These are phyloP conservation scores for Durio zibethinus DNA, from an alignment of 345 rosid genomes.

Conservation along the genomic window DNA sequence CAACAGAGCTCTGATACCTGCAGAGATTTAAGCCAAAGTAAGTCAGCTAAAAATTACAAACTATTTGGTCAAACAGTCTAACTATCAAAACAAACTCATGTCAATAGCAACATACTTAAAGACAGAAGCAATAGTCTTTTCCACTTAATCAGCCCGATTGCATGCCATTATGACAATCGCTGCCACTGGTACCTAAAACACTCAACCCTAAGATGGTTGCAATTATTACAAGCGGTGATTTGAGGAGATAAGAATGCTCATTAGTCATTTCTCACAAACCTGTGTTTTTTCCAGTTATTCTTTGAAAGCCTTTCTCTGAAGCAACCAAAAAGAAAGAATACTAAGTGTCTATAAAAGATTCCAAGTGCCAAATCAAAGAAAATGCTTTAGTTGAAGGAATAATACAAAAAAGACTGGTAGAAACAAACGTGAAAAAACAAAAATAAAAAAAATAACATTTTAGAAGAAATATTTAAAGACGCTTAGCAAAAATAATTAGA, in stretches of 20 bases:
- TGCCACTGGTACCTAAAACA: slow-evolving; percentile 65
- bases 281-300: slow-evolving; percentile 49
- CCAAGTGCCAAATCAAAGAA: slow-evolving; percentile 1
- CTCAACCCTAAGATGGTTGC: slow-evolving; percentile 24
- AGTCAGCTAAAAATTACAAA: neutral
- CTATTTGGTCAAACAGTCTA: slow-evolving; percentile 2
- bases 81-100: neutral
- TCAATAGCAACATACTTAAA: slow-evolving; percentile 47
- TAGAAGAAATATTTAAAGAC: neutral
- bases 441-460: neutral
- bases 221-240: slow-evolving; percentile 7
- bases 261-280: slow-evolving; percentile 27
- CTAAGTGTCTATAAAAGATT: slow-evolving; percentile 11
- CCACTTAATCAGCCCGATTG: slow-evolving; percentile 96
- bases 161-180: slow-evolving; percentile 99
- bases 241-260: neutral
- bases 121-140: slow-evolving; percentile 72
- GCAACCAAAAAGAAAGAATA: slow-evolving; percentile 24
- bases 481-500: neutral
- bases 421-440: neutral
- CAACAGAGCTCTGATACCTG: slow-evolving; percentile 75
- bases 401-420: neutral
- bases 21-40: slow-evolving; percentile 16
- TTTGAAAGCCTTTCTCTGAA: slow-evolving; percentile 71
- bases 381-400: neutral